A percentile compares a stretch with the other conserved stretches of the same genome.
Conservation (phyloP, 306 rosid species). For the Fragaria vesca region DNA sequence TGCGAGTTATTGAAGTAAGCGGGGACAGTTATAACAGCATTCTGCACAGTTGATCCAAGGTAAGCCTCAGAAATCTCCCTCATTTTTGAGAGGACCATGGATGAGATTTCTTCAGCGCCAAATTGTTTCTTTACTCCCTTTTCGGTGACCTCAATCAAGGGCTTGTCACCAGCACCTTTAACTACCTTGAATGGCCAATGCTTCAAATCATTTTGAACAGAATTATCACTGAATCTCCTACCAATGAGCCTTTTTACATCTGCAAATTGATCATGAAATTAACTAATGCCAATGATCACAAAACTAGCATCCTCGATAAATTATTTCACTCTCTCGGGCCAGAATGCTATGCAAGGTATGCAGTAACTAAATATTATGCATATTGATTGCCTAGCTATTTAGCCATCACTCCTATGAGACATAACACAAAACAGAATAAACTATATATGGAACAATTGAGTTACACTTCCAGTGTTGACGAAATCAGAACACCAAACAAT, state of each 20-base stretch:
- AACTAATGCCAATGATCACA: too few relatives aligned
- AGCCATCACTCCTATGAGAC: too few relatives aligned
- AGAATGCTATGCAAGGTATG: too few relatives aligned
- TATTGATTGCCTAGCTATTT: too few relatives aligned
- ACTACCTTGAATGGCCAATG: conserved; percentile 6
- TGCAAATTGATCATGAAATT: too few relatives aligned
- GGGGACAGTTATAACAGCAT: not conserved
- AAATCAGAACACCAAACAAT: too few relatives aligned
- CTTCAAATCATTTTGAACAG: not conserved
- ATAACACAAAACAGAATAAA: too few relatives aligned
- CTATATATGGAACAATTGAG: too few relatives aligned
- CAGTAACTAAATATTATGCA: too few relatives aligned
- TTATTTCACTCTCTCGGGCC: too few relatives aligned
- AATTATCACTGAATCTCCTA: conserved; percentile 1
- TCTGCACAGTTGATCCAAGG: not conserved
- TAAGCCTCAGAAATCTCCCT: not conserved
- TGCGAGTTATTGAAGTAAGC: conserved; percentile 14
- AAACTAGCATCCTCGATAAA: too few relatives aligned
- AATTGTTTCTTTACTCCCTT: not conserved
- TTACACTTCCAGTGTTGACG: too few relatives aligned
- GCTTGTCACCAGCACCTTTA: not conserved
- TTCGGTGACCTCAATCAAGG: not conserved
- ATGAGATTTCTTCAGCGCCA: conserved; percentile 4
- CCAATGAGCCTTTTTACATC: conserved; percentile 1
- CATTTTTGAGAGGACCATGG: not conserved